A percentile compares a stretch with the other conserved stretches of the same genome.
Evolutionary conservation across 2,329 filamentous ascomycete species (phyloP).

Genomic region (Zymoseptoria tritici): DNA sequence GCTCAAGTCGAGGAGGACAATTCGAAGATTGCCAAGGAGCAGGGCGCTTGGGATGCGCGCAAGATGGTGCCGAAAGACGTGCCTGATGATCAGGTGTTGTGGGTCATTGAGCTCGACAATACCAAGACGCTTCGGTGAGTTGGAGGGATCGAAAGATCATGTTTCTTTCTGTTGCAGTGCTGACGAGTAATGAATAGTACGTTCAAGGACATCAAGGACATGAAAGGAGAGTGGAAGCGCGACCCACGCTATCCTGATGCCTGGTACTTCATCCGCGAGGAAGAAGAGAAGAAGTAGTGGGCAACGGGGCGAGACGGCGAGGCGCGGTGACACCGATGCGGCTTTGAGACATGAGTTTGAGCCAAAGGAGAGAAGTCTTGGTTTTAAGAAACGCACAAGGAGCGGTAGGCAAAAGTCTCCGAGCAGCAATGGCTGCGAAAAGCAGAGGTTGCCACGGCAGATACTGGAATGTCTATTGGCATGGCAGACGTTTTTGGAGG

Average conservation of each 20-base stretch:
- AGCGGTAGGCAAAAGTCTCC: conserved; percentile 1
- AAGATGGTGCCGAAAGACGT: conserved; percentile 27
- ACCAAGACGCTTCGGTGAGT: conserved; percentile 26
- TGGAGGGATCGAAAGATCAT: neutral
- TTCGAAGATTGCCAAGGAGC: conserved; percentile 29
- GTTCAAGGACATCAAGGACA: conserved; percentile 28
- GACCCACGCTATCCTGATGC: conserved; percentile 28
- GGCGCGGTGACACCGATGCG: no score
- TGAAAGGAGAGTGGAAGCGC: conserved; percentile 30
- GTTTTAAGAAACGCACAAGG: neutral
- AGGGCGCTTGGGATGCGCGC: conserved; percentile 29
- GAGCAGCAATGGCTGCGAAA: neutral
- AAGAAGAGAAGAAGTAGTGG: conserved; percentile 17
- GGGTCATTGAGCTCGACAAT: conserved; percentile 30
- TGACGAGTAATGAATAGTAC: conserved; percentile 14
- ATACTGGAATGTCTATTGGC: neutral
- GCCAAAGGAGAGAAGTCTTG: neutral
- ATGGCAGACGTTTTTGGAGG: neutral
- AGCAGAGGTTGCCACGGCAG: neutral
- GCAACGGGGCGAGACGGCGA: neutral
- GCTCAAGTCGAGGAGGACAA: conserved; percentile 34
- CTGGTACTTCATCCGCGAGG: conserved; percentile 29
- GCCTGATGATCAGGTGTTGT: conserved; percentile 30
- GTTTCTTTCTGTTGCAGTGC: neutral
- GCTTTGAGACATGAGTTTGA: neutral